A percentile compares a stretch with the other conserved stretches of the same genome.
Evolutionary conservation across 768 basidiomycete genomes (phyloP).

Genomic region (Naematelia aurantialba): DNA sequence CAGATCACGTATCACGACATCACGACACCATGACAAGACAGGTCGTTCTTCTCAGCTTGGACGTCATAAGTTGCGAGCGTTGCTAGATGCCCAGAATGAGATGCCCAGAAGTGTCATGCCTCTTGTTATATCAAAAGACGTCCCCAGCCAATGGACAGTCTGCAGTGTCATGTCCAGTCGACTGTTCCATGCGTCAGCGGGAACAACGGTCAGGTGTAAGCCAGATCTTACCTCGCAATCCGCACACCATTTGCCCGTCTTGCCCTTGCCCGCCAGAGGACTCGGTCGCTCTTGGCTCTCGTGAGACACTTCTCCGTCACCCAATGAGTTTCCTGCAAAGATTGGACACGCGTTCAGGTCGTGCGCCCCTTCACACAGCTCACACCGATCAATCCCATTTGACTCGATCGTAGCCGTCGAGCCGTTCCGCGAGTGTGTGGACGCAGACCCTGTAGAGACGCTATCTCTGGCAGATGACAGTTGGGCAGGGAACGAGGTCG

Average conservation of each 20-base stretch:
- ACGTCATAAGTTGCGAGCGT: no score
- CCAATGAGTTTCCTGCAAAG: constrained; percentile 29
- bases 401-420: neutral
- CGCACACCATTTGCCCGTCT: constrained; percentile 37
- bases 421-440: neutral
- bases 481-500: neutral
- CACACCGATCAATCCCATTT: constrained; percentile 24
- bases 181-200: constrained; percentile 15
- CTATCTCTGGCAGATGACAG: neutral
- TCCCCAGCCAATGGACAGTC: constrained; percentile 49
- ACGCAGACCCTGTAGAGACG: neutral
- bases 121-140: constrained; percentile 31
- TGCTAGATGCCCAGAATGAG: no score
- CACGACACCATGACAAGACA: no score
- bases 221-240: constrained; percentile 46
- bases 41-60: no score
- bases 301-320: constrained; percentile 2
- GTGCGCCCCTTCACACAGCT: constrained; percentile 46
- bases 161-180: constrained; percentile 39
- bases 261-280: constrained; percentile 13
- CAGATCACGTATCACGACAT: no score
- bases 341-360: constrained; percentile 46
- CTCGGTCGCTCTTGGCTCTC: constrained; percentile 6
- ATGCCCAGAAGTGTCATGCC: constrained; percentile 1
- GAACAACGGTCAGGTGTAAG: neutral